A percentile compares a stretch with the other conserved stretches of the same genome.
phyloP scores from a whole-genome alignment of 345 rosid genomes.

The Pugionium dolabratum region DNA sequence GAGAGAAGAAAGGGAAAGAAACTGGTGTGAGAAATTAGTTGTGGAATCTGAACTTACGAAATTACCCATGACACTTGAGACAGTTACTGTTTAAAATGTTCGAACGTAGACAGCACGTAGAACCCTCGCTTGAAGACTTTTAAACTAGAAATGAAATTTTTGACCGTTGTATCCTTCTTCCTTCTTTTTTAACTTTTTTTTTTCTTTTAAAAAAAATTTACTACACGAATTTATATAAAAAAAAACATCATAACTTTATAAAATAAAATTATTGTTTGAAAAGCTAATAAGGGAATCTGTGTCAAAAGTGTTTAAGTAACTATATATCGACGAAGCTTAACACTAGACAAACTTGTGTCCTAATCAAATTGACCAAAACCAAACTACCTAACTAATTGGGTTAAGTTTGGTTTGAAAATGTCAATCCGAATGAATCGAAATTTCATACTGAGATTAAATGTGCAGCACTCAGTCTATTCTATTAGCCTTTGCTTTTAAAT shows the following conservation, averaged over 20 bases:
- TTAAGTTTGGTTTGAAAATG: neutral
- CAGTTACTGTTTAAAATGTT: conserved; percentile 3
- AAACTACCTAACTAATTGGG: neutral
- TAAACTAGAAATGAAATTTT: neutral
- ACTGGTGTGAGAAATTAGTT: conserved; percentile 29
- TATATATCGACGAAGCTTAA: neutral
- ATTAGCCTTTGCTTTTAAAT: neutral
- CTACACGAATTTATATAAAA: too few species aligned
- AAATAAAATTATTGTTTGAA: neutral
- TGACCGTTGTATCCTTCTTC: neutral
- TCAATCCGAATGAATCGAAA: neutral
- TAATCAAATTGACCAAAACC: conserved; percentile 1
- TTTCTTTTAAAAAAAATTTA: too few species aligned
- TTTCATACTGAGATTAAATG: neutral
- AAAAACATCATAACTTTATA: too few species aligned
- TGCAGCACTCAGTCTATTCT: neutral
- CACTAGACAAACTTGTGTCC: neutral
- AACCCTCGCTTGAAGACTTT: conserved; percentile 22
- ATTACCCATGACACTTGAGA: conserved; percentile 22
- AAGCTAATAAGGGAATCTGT: neutral
- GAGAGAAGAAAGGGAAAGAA: conserved; percentile 7
- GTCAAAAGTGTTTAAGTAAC: neutral
- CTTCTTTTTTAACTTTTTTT: neutral
- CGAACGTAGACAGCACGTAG: conserved; percentile 26
- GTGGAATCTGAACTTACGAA: neutral